Conservation (phyloP, 2,329 filamentous ascomycete species). For the Capronia americana region DNA sequence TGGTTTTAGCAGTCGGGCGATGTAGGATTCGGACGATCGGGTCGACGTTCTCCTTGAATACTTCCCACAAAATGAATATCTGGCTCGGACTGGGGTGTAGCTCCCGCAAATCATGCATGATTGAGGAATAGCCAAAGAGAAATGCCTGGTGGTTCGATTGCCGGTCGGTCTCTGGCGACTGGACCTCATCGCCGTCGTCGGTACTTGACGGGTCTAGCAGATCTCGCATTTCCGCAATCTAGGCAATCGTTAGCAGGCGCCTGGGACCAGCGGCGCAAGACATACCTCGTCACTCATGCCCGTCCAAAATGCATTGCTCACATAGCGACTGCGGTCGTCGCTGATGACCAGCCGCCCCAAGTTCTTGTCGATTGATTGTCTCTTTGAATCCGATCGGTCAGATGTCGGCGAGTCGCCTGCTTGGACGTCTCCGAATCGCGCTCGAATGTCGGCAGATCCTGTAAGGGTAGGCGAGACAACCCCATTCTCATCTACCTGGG, state of each 20-base stretch:
- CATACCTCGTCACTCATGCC: slow-evolving; percentile 65
- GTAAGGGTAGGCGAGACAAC: slow-evolving; percentile 24
- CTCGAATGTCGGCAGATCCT: slow-evolving; percentile 28
- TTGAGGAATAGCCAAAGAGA: slow-evolving; percentile 65
- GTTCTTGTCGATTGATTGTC: slow-evolving; percentile 49
- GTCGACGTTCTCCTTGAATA: slow-evolving; percentile 67
- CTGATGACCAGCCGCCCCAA: slow-evolving; percentile 66
- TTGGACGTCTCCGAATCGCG: slow-evolving; percentile 29
- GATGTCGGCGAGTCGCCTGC: slow-evolving; percentile 24
- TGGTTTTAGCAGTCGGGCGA: slow-evolving; percentile 59
- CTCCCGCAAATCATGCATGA: slow-evolving; percentile 60
- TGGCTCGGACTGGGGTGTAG: slow-evolving; percentile 62
- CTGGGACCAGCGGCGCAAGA: neutral
- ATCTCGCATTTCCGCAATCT: slow-evolving; percentile 68
- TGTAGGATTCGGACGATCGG: slow-evolving; percentile 67
- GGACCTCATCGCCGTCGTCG: slow-evolving; percentile 59
- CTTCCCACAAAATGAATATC: slow-evolving; percentile 61
- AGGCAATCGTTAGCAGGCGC: slow-evolving; percentile 9
- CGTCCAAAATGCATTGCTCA: slow-evolving; percentile 68
- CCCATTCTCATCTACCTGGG: slow-evolving; percentile 47
- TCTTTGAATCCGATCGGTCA: slow-evolving; percentile 25
- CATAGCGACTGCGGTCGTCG: slow-evolving; percentile 65
- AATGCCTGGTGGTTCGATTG: slow-evolving; percentile 62
- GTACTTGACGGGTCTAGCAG: slow-evolving; percentile 64
- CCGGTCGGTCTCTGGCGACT: slow-evolving; percentile 53